Evolutionary conservation across 2,329 filamentous ascomycete genomes (phyloP).

Genomic region (Thermochaetoides dissita): DNA sequence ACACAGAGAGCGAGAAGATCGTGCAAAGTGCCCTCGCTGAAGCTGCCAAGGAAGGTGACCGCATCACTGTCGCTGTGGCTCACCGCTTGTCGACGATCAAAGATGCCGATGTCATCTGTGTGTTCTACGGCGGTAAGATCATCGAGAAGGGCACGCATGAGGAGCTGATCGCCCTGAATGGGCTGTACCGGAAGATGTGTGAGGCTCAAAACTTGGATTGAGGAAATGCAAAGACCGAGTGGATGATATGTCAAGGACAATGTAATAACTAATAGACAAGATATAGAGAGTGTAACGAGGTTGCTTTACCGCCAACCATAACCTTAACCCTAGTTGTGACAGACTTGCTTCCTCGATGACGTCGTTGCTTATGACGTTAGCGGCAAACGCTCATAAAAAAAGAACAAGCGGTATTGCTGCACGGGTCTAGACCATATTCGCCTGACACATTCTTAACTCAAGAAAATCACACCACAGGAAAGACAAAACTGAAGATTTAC

Average conservation of each 20-base stretch:
- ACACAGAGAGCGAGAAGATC: constrained; percentile 51
- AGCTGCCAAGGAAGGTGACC: constrained; percentile 38
- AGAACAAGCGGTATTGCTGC: too few relatives aligned
- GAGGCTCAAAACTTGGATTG: constrained; percentile 24
- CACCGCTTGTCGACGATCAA: constrained; percentile 87
- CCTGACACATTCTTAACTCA: too few relatives aligned
- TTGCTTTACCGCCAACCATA: too few relatives aligned
- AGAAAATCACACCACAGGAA: not conserved
- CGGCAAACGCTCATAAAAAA: too few relatives aligned
- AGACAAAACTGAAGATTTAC: too few relatives aligned
- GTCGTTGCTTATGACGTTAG: too few relatives aligned
- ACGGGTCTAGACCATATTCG: too few relatives aligned
- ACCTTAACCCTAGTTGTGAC: too few relatives aligned
- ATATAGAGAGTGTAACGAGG: too few relatives aligned
- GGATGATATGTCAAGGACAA: too few relatives aligned
- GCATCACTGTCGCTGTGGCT: constrained; percentile 90
- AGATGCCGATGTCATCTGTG: constrained; percentile 85
- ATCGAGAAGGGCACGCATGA: constrained; percentile 80
- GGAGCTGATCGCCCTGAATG: constrained; percentile 36
- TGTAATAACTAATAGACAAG: too few relatives aligned
- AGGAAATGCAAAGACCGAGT: not conserved
- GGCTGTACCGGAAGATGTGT: constrained; percentile 41
- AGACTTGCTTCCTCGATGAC: too few relatives aligned
- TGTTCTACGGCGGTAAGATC: constrained; percentile 71
- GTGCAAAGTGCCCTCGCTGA: constrained; percentile 49